Base-by-base conservation (phyloP, 768 basidiomycete genomes). In the Collybia nuda region DNA sequence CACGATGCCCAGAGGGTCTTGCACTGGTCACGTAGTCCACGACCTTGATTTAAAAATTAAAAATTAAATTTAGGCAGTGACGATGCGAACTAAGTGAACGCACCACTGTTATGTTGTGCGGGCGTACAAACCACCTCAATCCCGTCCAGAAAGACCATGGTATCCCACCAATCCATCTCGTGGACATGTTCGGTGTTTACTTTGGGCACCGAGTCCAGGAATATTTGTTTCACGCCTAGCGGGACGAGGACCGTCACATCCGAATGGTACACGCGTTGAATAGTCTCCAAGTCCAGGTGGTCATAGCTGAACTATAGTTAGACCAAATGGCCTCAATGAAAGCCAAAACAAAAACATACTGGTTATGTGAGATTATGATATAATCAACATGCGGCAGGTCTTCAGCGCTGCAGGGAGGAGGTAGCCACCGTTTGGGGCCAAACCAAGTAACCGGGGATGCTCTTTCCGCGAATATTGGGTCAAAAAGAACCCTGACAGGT, bases 111-210 rank as follows among this genome's bases (percentile, higher is more conserved):
- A 6, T 52, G 48, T 14, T 55, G 47, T 9, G 24, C 29, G 14
- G 37, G 19, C 19, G 42, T 38, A 28, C 41, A 40, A 1, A 29
- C 5, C 2, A 40, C 26, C 22, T 26, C 12, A 5, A 64, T 54
- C 32, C 73, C 57, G 11, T 73, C 64, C 46, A 12, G 15, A 23
- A 77, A 57, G n/a, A 68, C 65, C 48, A 67, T 68, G 7, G 67
- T 67, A 17, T 81, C 76, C 81, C 84, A 85, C 85, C 85, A 88
- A 61, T 88, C 85, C 60, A 86, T 66, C 58, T 77, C 76, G 48
- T 80, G 75, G 9, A 75, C 68, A 32, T 6, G 14, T 5, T 32
- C 32, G 5, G 40, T 76, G 60, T 4, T 63, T 60, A 1, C 61
- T 53, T 0, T 72, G 68, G 24, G 80, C 65, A 6, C 71, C 72